Conservation (phyloP, 2,329 filamentous ascomycete genomes). For the Ceratocystis ficicola region DNA sequence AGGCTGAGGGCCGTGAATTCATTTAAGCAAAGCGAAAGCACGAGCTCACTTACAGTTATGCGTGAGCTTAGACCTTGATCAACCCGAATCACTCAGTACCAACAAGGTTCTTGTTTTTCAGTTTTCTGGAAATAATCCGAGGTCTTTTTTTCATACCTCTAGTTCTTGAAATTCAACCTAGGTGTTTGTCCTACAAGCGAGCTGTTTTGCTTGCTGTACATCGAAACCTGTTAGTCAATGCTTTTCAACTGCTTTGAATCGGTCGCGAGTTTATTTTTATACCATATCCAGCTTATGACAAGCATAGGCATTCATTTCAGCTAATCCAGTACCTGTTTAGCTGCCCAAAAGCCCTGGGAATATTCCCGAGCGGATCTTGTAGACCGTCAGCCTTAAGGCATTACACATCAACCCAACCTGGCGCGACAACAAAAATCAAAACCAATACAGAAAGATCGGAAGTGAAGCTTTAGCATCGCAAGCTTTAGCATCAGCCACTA, state of each 20-base stretch:
- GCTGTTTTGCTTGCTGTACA: neutral
- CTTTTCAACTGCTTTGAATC: neutral
- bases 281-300: neutral
- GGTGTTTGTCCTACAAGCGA: neutral
- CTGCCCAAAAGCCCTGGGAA: neutral
- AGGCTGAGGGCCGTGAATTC: neutral
- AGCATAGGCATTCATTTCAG: neutral
- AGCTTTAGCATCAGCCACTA: neutral
- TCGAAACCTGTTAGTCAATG: neutral
- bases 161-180: neutral
- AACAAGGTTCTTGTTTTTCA: neutral
- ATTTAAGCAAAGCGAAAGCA: neutral
- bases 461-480: neutral
- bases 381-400: neutral
- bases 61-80: neutral
- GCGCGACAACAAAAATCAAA: neutral
- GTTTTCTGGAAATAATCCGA: neutral
- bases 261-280: neutral
- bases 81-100: neutral
- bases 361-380: neutral
- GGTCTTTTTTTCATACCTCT: no score
- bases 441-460: neutral
- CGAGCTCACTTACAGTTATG: neutral
- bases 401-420: neutral
- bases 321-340: neutral